Conservation (phyloP, 768 basidiomycete species). For the Infundibulicybe gibba region DNA sequence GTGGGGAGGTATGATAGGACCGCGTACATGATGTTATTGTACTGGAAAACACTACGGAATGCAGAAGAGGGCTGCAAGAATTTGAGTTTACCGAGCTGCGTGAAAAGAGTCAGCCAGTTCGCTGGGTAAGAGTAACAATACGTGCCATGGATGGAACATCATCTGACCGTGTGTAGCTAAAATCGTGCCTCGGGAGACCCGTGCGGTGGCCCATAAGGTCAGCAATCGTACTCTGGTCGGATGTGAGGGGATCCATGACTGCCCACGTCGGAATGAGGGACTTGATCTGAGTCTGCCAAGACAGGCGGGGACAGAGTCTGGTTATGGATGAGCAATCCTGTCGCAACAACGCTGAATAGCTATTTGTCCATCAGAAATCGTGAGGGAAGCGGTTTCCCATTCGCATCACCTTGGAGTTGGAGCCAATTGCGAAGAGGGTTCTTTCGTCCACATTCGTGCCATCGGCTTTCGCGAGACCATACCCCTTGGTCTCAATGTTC, state of each 20-base stretch:
- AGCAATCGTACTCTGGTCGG: conserved; percentile 11
- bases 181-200: conserved; percentile 6
- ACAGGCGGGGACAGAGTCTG: conserved; percentile 15
- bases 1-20: too few species aligned
- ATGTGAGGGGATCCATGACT: conserved; percentile 14
- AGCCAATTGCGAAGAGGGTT: too few species aligned
- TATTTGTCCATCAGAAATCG: background rate
- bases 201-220: too few species aligned
- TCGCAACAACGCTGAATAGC: conserved; percentile 20
- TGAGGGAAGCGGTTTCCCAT: background rate
- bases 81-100: conserved; percentile 12
- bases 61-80: conserved; percentile 20
- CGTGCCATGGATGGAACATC: conserved; percentile 3
- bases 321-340: too few species aligned
- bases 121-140: background rate
- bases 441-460: too few species aligned
- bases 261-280: conserved; percentile 17
- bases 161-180: conserved; percentile 5
- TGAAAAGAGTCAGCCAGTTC: too few species aligned
- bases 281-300: conserved; percentile 19
- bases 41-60: too few species aligned
- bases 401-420: conserved; percentile 12
- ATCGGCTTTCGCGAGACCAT: too few species aligned
- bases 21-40: too few species aligned
- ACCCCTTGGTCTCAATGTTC: conserved; percentile 14